Conservation (phyloP, 208 protist species). For the Acanthamoeba healyi region DNA sequence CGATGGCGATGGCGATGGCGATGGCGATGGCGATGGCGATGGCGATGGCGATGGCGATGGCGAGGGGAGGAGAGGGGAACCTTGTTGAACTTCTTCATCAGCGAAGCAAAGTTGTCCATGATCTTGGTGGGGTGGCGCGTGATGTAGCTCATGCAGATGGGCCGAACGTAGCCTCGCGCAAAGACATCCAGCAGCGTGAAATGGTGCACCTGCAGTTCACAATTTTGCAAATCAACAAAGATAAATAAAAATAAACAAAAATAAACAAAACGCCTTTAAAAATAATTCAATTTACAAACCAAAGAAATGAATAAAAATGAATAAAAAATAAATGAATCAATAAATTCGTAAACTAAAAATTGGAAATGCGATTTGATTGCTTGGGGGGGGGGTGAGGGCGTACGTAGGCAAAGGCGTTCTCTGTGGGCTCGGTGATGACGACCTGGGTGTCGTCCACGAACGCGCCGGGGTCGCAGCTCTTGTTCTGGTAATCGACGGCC, state of each 20-base stretch:
- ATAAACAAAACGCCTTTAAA: no score
- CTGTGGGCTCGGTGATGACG: constrained; percentile 72
- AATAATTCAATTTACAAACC: no score
- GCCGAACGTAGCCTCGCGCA: constrained; percentile 86
- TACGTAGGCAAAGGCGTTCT: constrained; percentile 83
- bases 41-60: no score
- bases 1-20: no score
- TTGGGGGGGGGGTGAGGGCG: background rate
- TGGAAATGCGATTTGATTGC: no score
- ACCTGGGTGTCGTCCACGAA: constrained; percentile 81
- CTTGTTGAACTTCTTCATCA: constrained; percentile 79
- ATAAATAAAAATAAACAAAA: no score
- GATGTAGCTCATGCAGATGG: constrained; percentile 83
- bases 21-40: no score
- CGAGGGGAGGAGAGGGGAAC: background rate
- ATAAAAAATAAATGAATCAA: background rate
- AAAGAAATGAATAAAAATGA: no score
- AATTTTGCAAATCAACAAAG: no score
- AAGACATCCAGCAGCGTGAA: constrained; percentile 86
- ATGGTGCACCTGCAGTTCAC: constrained; percentile 82
- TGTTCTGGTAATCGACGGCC: constrained; percentile 86
- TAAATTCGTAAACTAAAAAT: no score
- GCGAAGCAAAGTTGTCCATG: constrained; percentile 83
- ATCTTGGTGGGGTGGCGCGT: constrained; percentile 82
- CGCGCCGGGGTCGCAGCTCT: constrained; percentile 79